Conservation (phyloP, 176 grass and related monocot genomes). For the Dendrocalamus sinicus region DNA sequence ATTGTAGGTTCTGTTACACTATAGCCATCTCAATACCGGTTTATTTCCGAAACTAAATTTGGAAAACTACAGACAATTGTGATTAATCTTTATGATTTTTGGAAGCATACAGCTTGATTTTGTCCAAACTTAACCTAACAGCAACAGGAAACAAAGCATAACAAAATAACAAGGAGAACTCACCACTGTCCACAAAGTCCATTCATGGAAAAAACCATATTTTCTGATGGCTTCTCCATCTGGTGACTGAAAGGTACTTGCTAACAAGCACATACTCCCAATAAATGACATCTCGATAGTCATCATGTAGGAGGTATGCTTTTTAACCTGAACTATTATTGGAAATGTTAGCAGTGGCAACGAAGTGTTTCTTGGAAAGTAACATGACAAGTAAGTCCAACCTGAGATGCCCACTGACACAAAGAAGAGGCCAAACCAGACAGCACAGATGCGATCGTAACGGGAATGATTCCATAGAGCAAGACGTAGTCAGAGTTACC, state of each 20-base stretch:
- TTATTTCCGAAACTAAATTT: constrained; percentile 31
- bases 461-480: constrained; percentile 88
- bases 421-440: constrained; percentile 90
- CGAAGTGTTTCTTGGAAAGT: constrained; percentile 37
- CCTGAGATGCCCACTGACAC: constrained; percentile 97
- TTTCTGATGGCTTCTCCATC: constrained; percentile 88
- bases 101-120: not conserved
- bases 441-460: constrained; percentile 80
- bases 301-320: constrained; percentile 97
- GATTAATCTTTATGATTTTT: not conserved
- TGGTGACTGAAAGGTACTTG: constrained; percentile 81
- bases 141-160: constrained; percentile 11
- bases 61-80: not conserved
- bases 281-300: constrained; percentile 99
- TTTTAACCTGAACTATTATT: constrained; percentile 78
- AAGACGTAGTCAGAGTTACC: constrained; percentile 64
- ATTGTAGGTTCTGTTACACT: constrained; percentile 17
- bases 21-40: constrained; percentile 11
- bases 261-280: constrained; percentile 83
- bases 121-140: constrained; percentile 11
- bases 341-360: constrained; percentile 41
- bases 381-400: constrained; percentile 43
- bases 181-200: constrained; percentile 84
- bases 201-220: constrained; percentile 90
- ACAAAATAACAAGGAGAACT: constrained; percentile 42